Evolutionary conservation across 1,139 yeast genomes (phyloP).

Genomic region (Pneumocystis sp.): DNA sequence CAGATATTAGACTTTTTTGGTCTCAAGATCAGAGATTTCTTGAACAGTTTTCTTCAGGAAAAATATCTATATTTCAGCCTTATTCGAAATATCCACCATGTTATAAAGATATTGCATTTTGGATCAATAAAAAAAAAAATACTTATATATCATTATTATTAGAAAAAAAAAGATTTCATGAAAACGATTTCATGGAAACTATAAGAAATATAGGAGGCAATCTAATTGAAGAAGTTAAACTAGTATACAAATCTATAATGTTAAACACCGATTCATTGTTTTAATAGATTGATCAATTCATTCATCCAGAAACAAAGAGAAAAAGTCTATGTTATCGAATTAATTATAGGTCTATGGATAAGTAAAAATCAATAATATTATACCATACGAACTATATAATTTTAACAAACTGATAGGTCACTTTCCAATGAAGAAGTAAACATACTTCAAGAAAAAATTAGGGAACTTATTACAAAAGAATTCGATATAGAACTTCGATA

Average conservation of each 20-base stretch:
- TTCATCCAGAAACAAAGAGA: conserved; percentile 66
- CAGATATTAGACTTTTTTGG: conserved; percentile 93
- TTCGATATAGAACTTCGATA: conserved; percentile 53
- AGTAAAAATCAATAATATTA: conserved; percentile 8
- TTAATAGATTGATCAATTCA: conserved; percentile 45
- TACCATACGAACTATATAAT: neutral
- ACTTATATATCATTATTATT: conserved; percentile 1
- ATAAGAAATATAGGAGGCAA: conserved; percentile 74
- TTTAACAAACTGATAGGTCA: conserved; percentile 32
- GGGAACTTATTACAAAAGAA: conserved; percentile 26
- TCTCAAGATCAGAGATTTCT: conserved; percentile 63
- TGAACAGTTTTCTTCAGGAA: conserved; percentile 51
- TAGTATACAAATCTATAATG: conserved; percentile 26
- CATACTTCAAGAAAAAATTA: conserved; percentile 48
- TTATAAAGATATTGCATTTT: conserved; percentile 75
- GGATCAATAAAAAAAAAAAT: conserved; percentile 40
- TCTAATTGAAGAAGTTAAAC: conserved; percentile 67
- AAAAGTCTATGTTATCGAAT: conserved; percentile 77
- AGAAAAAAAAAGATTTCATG: conserved; percentile 37
- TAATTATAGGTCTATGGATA: conserved; percentile 87
- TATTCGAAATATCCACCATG: conserved; percentile 87
- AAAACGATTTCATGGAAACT: conserved; percentile 85
- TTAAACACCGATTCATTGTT: neutral
- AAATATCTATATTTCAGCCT: conserved; percentile 62
- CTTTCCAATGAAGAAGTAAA: conserved; percentile 73